phyloP scores from a whole-genome alignment of 208 protist species.

The Wallacemonas sp. region DNA sequence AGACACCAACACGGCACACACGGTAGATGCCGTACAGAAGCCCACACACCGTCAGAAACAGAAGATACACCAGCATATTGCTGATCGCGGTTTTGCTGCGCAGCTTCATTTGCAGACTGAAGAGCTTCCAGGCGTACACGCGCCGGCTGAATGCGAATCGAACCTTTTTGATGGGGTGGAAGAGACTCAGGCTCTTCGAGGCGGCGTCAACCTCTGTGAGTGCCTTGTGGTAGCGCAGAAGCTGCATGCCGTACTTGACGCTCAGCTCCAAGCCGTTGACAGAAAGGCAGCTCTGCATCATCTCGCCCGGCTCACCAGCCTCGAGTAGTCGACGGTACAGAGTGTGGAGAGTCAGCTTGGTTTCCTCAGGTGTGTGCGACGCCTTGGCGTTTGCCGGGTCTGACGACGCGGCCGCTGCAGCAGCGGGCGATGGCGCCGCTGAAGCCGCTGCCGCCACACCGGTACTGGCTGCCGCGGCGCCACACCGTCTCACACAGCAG shows the following conservation, averaged over 20 bases:
- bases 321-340: slow-evolving; percentile 80
- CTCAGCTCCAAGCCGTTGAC: slow-evolving; percentile 48
- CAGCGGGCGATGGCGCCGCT: neutral
- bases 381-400: neutral
- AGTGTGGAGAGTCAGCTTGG: slow-evolving; percentile 31
- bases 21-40: slow-evolving; percentile 83
- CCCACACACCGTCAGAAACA: slow-evolving; percentile 63
- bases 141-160: slow-evolving; percentile 40
- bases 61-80: slow-evolving; percentile 70
- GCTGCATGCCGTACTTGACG: slow-evolving; percentile 50
- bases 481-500: neutral
- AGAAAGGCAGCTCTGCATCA: slow-evolving; percentile 69
- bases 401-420: neutral
- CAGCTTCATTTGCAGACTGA: slow-evolving; percentile 59
- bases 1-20: slow-evolving; percentile 75
- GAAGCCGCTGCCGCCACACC: neutral
- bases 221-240: slow-evolving; percentile 66
- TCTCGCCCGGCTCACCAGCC: slow-evolving; percentile 62
- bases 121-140: slow-evolving; percentile 63
- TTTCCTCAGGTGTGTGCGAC: neutral
- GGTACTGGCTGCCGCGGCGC: neutral
- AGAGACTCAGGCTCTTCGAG: slow-evolving; percentile 11
- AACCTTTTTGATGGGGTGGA: slow-evolving; percentile 26
- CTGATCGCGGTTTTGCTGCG: slow-evolving; percentile 64
- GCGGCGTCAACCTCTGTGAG: slow-evolving; percentile 57